phyloP scores from a whole-genome alignment of 169 alveolate species.

The Cryptosporidium felis region DNA sequence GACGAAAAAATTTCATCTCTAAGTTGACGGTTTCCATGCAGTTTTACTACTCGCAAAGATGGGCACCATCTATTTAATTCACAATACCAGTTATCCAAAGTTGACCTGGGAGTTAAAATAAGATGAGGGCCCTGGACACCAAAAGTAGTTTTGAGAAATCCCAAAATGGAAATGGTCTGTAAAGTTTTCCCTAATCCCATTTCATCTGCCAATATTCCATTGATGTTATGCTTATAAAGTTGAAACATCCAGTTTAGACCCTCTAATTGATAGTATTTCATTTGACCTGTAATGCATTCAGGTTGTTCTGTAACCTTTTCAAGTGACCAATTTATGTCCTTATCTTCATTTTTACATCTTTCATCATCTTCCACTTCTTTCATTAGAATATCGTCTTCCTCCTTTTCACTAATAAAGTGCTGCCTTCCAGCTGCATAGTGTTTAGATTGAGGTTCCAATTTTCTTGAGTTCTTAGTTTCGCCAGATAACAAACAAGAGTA shows the following conservation, averaged over 20 bases:
- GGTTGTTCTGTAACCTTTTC: constrained; percentile 58
- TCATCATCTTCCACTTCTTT: constrained; percentile 48
- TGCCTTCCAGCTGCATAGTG: constrained; percentile 6
- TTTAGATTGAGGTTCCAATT: neutral
- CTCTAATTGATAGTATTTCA: constrained; percentile 85
- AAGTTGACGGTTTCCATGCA: constrained; percentile 86
- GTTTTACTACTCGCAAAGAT: constrained; percentile 79
- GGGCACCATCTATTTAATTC: constrained; percentile 89
- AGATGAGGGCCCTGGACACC: constrained; percentile 79
- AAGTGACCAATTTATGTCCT: constrained; percentile 1
- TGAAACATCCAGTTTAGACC: constrained; percentile 88
- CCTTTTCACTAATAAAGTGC: constrained; percentile 63
- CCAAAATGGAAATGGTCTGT: constrained; percentile 84
- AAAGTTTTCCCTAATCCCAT: constrained; percentile 93
- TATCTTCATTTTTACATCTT: neutral
- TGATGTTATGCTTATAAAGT: constrained; percentile 81
- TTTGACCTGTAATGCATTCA: constrained; percentile 77
- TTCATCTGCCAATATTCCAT: constrained; percentile 92
- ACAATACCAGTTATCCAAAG: constrained; percentile 84
- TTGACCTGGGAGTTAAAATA: constrained; percentile 83
- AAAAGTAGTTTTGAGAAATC: constrained; percentile 72
- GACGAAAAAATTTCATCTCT: constrained; percentile 83
- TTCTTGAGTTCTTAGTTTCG: neutral
- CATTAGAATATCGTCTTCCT: constrained; percentile 56
- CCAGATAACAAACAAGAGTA: constrained; percentile 47